phyloP scores from a whole-genome alignment of 306 rosid genomes.

The Casuarina equisetifolia region DNA sequence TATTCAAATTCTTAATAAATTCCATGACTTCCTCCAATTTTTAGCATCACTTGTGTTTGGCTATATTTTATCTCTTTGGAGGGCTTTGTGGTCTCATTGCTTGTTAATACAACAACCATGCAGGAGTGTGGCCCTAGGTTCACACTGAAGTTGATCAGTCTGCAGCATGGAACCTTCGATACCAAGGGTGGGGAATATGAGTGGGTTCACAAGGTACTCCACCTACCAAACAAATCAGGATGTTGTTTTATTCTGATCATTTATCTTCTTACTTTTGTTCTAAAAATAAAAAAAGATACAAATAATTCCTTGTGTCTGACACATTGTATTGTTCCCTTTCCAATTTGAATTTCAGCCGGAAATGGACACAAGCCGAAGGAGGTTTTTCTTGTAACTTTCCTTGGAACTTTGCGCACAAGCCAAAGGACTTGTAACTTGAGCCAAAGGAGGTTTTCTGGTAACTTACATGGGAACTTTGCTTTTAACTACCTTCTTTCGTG shows the following conservation, averaged over 20 bases:
- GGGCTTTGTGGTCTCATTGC: conserved; percentile 12
- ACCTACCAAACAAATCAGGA: conserved; percentile 7
- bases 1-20: background rate
- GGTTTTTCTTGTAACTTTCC: conserved; percentile 74
- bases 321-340: conserved; percentile 12
- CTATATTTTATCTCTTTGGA: background rate
- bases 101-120: conserved; percentile 2
- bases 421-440: conserved; percentile 80
- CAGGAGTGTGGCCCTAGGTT: conserved; percentile 97
- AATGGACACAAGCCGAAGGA: conserved; percentile 98
- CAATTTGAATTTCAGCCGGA: conserved; percentile 59
- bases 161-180: conserved; percentile 91
- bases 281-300: background rate
- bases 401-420: conserved; percentile 53
- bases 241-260: conserved; percentile 10
- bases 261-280: background rate
- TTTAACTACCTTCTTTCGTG: conserved; percentile 16
- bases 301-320: background rate
- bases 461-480: conserved; percentile 31
- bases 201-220: conserved; percentile 92
- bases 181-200: conserved; percentile 84
- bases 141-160: conserved; percentile 70
- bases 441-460: conserved; percentile 89
- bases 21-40: background rate
- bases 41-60: conserved; percentile 1